A percentile compares a stretch with the other conserved stretches of the same genome.
Evolutionary conservation across 1,139 yeast species (phyloP).

Genomic region (Suhomyces bribrorum): DNA sequence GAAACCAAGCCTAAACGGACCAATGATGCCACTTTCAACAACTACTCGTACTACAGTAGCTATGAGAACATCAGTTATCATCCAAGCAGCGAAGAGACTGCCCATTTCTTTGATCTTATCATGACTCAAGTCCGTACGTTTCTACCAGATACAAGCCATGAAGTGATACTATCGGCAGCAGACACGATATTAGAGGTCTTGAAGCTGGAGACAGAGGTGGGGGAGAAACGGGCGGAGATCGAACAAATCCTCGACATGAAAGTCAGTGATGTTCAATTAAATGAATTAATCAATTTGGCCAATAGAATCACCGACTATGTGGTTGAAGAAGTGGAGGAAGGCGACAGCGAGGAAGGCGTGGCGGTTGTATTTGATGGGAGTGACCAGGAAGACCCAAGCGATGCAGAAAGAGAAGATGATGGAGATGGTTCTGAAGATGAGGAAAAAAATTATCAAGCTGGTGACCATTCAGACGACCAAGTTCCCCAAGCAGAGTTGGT

Average conservation of each 20-base stretch:
- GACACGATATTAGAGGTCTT: constrained; percentile 66
- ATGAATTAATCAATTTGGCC: constrained; percentile 52
- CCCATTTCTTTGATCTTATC: constrained; percentile 32
- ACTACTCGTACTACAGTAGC: constrained; percentile 18
- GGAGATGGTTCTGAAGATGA: constrained; percentile 27
- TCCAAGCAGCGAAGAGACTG: constrained; percentile 27
- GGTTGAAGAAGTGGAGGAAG: constrained; percentile 21
- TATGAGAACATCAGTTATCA: constrained; percentile 27
- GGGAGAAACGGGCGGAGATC: constrained; percentile 37
- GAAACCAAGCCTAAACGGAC: constrained; percentile 8
- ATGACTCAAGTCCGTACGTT: constrained; percentile 29
- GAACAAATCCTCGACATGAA: constrained; percentile 46
- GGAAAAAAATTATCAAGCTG: too few species aligned
- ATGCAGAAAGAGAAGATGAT: constrained; percentile 23
- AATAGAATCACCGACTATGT: constrained; percentile 61
- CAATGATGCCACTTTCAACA: constrained; percentile 23
- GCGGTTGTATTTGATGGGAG: constrained; percentile 50
- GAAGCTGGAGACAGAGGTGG: constrained; percentile 43
- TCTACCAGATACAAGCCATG: constrained; percentile 43
- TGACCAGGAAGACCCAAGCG: constrained; percentile 37
- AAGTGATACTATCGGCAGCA: constrained; percentile 55
- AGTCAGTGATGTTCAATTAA: constrained; percentile 50
- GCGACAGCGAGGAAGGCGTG: constrained; percentile 32
- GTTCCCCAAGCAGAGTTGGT: constrained; percentile 3
- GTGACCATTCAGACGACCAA: constrained; percentile 24